phyloP scores from a whole-genome alignment of 176 grass and related monocot genomes.

The Juncus effusus region DNA sequence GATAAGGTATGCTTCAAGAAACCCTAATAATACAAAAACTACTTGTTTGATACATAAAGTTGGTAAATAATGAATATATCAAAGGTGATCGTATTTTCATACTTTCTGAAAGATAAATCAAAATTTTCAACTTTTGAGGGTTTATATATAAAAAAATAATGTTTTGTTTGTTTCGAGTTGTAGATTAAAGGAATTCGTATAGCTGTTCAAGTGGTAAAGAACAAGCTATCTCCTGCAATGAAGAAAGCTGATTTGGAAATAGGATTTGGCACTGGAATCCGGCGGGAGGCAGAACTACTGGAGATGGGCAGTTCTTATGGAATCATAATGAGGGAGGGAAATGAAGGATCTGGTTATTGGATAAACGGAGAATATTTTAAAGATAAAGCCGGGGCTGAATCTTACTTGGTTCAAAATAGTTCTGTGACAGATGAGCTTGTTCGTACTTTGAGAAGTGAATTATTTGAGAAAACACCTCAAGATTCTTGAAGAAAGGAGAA shows the following conservation, averaged over 20 bases:
- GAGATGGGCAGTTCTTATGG: conserved; percentile 58
- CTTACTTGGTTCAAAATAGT: conserved; percentile 51
- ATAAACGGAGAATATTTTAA: conserved; percentile 50
- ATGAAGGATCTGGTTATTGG: conserved; percentile 50
- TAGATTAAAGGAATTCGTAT: conserved; percentile 73
- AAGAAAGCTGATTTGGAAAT: conserved; percentile 74
- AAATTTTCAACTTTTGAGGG: not conserved
- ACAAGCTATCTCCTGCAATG: conserved; percentile 74
- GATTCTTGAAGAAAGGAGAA: not conserved
- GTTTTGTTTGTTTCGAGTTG: not conserved
- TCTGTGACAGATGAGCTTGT: conserved; percentile 44
- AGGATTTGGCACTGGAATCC: conserved; percentile 72
- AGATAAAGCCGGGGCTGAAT: conserved; percentile 54
- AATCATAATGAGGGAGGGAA: conserved; percentile 55
- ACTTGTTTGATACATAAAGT: not conserved
- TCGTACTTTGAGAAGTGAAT: conserved; percentile 40
- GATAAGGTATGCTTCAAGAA: conserved; percentile 43
- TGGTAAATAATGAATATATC: not conserved
- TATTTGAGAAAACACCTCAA: conserved; percentile 38
- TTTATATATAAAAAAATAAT: not conserved
- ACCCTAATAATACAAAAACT: not conserved
- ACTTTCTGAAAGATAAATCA: not conserved
- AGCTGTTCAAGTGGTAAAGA: conserved; percentile 74
- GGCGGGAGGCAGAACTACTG: conserved; percentile 65
- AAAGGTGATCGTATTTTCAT: not conserved